Percentiles rank a stretch among this genome's conserved stretches.
Conservation (phyloP, 805 yeast species). For the Torulaspora quercuum region DNA sequence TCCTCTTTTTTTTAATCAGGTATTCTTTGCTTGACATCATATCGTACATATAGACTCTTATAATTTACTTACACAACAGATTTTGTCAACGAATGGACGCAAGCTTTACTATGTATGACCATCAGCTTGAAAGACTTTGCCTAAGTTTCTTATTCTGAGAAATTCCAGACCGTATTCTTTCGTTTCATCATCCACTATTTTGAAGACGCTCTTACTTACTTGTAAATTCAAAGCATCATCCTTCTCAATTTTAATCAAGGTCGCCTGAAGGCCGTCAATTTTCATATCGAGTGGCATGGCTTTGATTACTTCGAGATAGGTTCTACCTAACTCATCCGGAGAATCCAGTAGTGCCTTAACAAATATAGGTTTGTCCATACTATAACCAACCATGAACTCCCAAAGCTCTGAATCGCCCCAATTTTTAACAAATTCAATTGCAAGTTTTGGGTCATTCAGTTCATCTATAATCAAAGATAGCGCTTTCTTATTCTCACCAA, state of each 20-base stretch:
- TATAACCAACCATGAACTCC: slow-evolving; percentile 67
- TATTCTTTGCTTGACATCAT: too few relatives aligned
- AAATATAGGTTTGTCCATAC: slow-evolving; percentile 70
- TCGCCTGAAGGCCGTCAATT: slow-evolving; percentile 61
- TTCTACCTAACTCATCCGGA: slow-evolving; percentile 58
- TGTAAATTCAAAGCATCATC: slow-evolving; percentile 56
- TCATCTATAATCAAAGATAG: slow-evolving; percentile 71
- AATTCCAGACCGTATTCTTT: slow-evolving; percentile 35
- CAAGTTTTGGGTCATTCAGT: slow-evolving; percentile 72
- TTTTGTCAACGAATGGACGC: too few relatives aligned
- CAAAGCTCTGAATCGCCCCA: slow-evolving; percentile 74
- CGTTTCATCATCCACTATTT: slow-evolving; percentile 53
- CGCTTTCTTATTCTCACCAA: slow-evolving; percentile 78
- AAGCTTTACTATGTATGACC: slow-evolving; percentile 1
- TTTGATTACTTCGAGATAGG: slow-evolving; percentile 62
- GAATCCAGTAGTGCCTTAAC: slow-evolving; percentile 68
- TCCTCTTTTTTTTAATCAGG: slow-evolving; percentile 14
- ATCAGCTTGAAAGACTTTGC: slow-evolving; percentile 23
- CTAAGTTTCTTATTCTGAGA: slow-evolving; percentile 34
- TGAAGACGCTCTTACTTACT: slow-evolving; percentile 54
- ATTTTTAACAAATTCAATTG: slow-evolving; percentile 71
- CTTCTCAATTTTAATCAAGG: slow-evolving; percentile 57
- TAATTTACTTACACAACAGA: too few relatives aligned
- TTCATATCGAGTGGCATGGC: slow-evolving; percentile 59
- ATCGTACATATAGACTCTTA: too few relatives aligned